Base-by-base conservation (phyloP, 306 rosid species). In the Cercis canadensis region DNA sequence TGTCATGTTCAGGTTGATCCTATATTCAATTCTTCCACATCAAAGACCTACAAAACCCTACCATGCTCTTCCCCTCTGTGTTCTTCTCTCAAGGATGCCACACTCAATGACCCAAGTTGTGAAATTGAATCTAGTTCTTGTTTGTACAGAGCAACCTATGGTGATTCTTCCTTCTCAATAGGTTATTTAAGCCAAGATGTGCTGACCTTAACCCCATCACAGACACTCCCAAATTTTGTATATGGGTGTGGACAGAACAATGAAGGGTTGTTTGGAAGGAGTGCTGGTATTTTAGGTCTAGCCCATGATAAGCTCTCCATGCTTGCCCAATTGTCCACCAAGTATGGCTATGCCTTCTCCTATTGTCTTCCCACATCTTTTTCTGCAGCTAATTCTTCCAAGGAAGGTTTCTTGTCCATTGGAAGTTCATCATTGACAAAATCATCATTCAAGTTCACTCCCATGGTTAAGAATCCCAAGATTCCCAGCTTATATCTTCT, bases 171-270 rank as follows among this genome's bases (percentile, higher is more conserved):
- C 46, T 70, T 55, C 81, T 88, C 90, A n/a, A 1, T 66, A 6
- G 92, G 90, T 6, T 80, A 66, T 33, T 61, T 85, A 77, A 78
- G 90, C 60, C 87, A 79, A 75, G 90, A 85, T 58, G 45, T 69
- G 8, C 72, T 88, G 21, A 70, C 82, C 45, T 21, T 85, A 36
- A 7, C 71, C 49, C 81, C 82, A 16, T 58, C 82, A 52, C 62
- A 78, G 19, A 63, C 21, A 19, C 56, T 86, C 11, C 36, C 85
- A 4, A 15, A 32, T 68, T 86, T 88, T 62, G 74, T 77, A 11
- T 86, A 59, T 60, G 94, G 94, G 0, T 86, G 94, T 59, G 90
- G 94, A 1, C 87, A 77, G 47, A 74, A 83, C 46, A 88, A 86
- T 75, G 68, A 75, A 62, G 94, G 89, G 0, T 59, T 83, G 70